These are phyloP conservation scores for Aureobasidium sp. DNA, from an alignment of 2,329 filamentous ascomycete species.

Conservation along the genomic window DNA sequence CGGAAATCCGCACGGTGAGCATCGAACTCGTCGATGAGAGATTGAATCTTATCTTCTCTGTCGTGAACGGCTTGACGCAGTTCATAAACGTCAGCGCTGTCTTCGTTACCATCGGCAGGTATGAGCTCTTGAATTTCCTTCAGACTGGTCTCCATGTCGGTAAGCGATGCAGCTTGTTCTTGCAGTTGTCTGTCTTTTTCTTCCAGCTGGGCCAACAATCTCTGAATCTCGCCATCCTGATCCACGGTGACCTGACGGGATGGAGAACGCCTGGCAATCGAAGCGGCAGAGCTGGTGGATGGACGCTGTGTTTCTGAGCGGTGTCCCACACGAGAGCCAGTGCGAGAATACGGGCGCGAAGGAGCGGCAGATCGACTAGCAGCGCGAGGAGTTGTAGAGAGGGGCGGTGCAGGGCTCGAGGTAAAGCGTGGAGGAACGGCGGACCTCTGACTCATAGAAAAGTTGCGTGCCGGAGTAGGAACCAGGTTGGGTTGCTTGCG, in stretches of 20 bases:
- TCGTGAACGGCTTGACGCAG: constrained; percentile 78
- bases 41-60: constrained; percentile 93
- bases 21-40: constrained; percentile 91
- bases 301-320: constrained; percentile 27
- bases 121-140: constrained; percentile 74
- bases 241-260: constrained; percentile 30
- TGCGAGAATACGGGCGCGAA: constrained; percentile 41
- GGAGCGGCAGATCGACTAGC: constrained; percentile 47
- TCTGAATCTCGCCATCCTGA: constrained; percentile 63
- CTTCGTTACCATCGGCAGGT: constrained; percentile 57
- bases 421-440: constrained; percentile 53
- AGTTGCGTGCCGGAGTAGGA: constrained; percentile 51
- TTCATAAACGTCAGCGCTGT: constrained; percentile 37
- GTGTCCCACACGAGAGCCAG: constrained; percentile 40
- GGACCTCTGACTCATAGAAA: constrained; percentile 44
- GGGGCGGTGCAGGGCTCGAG: constrained; percentile 53
- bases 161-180: constrained; percentile 73
- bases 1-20: constrained; percentile 90
- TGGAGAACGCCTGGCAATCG: constrained; percentile 28
- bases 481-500: constrained; percentile 53
- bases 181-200: constrained; percentile 82
- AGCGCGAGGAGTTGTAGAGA: constrained; percentile 24
- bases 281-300: constrained; percentile 46
- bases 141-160: constrained; percentile 84
- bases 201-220: constrained; percentile 65